Conservation (phyloP, 257 asterid species). For the Nicotiana obtusifolia region DNA sequence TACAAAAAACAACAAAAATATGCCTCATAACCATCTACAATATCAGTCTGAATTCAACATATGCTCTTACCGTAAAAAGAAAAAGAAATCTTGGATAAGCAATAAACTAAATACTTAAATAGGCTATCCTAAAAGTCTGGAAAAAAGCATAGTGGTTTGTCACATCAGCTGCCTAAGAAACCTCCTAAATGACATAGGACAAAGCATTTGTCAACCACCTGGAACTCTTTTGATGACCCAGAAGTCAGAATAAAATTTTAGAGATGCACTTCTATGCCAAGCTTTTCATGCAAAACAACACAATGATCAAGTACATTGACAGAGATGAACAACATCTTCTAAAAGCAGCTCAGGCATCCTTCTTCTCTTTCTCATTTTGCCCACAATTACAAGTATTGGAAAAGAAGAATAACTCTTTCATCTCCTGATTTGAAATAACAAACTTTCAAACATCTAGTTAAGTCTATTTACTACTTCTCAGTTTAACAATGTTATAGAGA, state of each 20-base stretch:
- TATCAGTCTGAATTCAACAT: neutral
- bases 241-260: neutral
- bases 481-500: neutral
- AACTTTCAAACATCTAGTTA: neutral
- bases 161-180: neutral
- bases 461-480: neutral
- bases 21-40: neutral
- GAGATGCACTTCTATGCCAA: neutral
- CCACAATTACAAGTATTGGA: neutral
- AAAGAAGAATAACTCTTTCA: neutral
- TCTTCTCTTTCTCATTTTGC: neutral
- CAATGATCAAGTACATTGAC: neutral
- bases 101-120: neutral
- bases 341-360: neutral
- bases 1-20: neutral
- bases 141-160: neutral
- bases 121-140: neutral
- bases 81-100: neutral
- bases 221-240: neutral
- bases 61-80: neutral
- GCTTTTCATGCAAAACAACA: neutral
- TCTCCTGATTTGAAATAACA: neutral
- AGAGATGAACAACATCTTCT: neutral
- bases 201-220: neutral
- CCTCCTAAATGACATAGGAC: neutral